Conservation (phyloP, 768 basidiomycete genomes). For the Lepiota venenata region DNA sequence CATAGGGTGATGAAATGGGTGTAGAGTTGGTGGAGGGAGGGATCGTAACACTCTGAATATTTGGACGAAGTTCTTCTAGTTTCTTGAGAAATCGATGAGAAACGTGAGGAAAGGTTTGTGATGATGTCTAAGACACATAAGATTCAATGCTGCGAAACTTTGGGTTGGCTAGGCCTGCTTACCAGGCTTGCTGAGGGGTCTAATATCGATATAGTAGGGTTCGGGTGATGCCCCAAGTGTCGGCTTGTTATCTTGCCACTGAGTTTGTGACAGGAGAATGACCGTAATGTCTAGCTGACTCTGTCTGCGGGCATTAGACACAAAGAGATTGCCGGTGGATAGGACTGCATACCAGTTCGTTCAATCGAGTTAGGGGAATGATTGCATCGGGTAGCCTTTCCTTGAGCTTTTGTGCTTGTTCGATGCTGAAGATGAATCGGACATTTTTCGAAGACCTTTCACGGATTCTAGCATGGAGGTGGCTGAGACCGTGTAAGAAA, state of each 20-base stretch:
- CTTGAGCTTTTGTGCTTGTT: slow-evolving; percentile 64
- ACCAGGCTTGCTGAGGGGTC: slow-evolving; percentile 57
- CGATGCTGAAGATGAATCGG: slow-evolving; percentile 59
- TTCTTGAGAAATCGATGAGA: slow-evolving; percentile 20
- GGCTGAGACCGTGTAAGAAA: slow-evolving; percentile 65
- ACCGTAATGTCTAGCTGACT: slow-evolving; percentile 47
- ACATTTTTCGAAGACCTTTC: slow-evolving; percentile 23
- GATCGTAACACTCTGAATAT: slow-evolving; percentile 43
- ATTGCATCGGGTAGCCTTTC: slow-evolving; percentile 61
- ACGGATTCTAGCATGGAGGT: slow-evolving; percentile 23
- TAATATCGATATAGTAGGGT: slow-evolving; percentile 63
- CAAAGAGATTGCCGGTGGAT: background rate
- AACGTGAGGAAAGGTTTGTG: slow-evolving; percentile 36
- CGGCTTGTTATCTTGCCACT: slow-evolving; percentile 75
- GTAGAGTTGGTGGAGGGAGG: slow-evolving; percentile 55
- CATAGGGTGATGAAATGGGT: slow-evolving; percentile 55
- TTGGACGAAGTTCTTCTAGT: slow-evolving; percentile 1
- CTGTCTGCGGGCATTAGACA: background rate
- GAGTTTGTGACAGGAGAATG: slow-evolving; percentile 59
- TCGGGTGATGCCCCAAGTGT: slow-evolving; percentile 66
- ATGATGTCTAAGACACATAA: slow-evolving; percentile 23
- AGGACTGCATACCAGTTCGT: slow-evolving; percentile 53
- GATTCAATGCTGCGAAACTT: background rate
- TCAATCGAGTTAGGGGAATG: slow-evolving; percentile 66
- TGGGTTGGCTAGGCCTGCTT: slow-evolving; percentile 14